Evolutionary conservation across 345 rosid genomes (phyloP), one percentile per base, ranked within the genome.

Genomic region (Murraya koenigii): DNA sequence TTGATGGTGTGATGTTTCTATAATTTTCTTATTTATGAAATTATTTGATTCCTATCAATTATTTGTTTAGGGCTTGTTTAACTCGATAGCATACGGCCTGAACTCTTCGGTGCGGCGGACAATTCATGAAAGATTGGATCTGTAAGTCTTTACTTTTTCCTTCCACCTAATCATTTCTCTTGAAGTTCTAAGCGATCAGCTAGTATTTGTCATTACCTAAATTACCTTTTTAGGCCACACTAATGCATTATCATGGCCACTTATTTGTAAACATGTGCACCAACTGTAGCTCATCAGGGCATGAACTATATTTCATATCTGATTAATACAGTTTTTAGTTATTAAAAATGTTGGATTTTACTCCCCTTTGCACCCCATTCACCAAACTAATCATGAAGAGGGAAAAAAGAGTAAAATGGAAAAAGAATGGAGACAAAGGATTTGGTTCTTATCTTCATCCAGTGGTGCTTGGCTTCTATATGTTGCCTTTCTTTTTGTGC

Each of bases 71-170:
- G 99, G 98, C 14, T 88, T 95, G 72, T 95, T 92, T 87, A 95
- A 95, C 88, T 90, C 99, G 26, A 91, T 95, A 85, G 99, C 97
- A 33, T 95, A 95, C 81, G 99, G 99, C 68, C 85, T 93, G 79
- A 95, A 95, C 82, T 83, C 98, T 82, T 93, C 97, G 1, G 99
- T 95, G 69, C 89, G 98, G 15, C 89, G 97, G 71, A 96, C 94
- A 69, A 86, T 93, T 72, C 77, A 78, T 72, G 99, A 95, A 85
- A 92, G 97, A 88, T 64, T 95, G 56, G 94, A 95, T 72, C 83
- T 88, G 98, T 95, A 89, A 92, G 98, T 87, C 25, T 32, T 74
- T 71, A 23, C 78, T 69, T 38, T 17, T 30, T 33, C 58, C 41
- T 19, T 70, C 56, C 30, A 25, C 41, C 38, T 56, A 17, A 8